Conservation (phyloP, 139 green algal genomes). For the Coccomyxa sp. region DNA sequence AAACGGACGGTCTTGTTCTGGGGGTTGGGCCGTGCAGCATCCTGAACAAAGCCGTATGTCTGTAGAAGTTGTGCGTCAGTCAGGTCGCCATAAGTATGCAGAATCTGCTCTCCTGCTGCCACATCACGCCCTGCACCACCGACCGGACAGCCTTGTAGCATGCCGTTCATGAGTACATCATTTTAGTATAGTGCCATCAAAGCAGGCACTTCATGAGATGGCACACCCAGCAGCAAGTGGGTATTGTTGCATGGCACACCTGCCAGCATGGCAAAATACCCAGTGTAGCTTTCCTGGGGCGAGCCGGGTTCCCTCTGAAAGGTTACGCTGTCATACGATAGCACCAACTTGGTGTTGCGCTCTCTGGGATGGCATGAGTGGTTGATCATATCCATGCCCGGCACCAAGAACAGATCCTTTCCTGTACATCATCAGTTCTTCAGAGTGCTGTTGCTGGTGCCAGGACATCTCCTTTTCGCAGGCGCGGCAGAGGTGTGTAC, state of each 20-base stretch:
- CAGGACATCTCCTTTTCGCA: background rate
- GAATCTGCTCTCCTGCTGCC: slow-evolving; percentile 44
- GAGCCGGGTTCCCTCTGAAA: background rate
- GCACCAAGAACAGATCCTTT: slow-evolving; percentile 54
- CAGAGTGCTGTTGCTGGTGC: no score
- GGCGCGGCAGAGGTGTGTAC: background rate
- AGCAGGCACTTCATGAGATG: no score
- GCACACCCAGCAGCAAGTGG: no score
- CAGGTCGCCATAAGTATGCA: slow-evolving; percentile 70
- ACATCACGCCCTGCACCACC: slow-evolving; percentile 43
- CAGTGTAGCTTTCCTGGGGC: no score
- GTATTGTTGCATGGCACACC: no score
- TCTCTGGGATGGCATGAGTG: slow-evolving; percentile 32
- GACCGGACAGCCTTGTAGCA: no score
- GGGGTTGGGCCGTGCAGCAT: background rate
- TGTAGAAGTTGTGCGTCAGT: slow-evolving; percentile 62
- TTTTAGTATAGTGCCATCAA: no score
- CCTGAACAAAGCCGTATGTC: slow-evolving; percentile 69
- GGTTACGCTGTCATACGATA: slow-evolving; percentile 29
- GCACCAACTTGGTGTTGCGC: slow-evolving; percentile 41
- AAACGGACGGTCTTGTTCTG: no score
- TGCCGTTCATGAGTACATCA: no score
- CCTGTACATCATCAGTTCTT: slow-evolving; percentile 7
- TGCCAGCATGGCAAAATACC: no score
- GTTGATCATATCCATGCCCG: slow-evolving; percentile 73